Percentiles rank a stretch among this genome's conserved stretches.
phyloP scores from a whole-genome alignment of 306 rosid species.

The Pyrus communis region DNA sequence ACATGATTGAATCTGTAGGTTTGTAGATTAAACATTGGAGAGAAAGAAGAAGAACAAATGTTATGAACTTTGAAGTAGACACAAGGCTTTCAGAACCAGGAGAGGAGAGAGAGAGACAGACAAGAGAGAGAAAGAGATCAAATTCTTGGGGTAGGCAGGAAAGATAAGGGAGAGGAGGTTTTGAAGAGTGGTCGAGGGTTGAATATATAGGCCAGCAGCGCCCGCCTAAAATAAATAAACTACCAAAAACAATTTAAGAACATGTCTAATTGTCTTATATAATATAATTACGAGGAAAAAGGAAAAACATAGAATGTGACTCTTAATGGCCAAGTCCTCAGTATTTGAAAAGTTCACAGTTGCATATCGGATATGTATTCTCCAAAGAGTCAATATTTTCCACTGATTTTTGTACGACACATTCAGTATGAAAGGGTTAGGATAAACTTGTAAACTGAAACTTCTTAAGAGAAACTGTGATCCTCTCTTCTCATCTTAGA shows the following conservation, averaged over 20 bases:
- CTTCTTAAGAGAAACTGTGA: background rate
- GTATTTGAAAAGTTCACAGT: background rate
- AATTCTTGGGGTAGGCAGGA: slow-evolving; percentile 21
- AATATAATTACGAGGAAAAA: background rate
- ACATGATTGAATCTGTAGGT: slow-evolving; percentile 21
- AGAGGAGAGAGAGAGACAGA: background rate
- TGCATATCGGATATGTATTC: background rate
- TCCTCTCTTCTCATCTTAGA: background rate
- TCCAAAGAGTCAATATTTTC: background rate
- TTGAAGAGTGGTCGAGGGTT: slow-evolving; percentile 23
- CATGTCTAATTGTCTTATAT: background rate
- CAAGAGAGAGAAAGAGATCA: slow-evolving; percentile 6
- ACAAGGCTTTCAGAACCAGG: slow-evolving; percentile 3
- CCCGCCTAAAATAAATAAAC: slow-evolving; percentile 21
- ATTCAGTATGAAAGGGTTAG: background rate
- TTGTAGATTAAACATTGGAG: slow-evolving; percentile 11
- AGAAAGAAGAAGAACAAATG: background rate
- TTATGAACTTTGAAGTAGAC: background rate
- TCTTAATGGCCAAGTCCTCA: background rate
- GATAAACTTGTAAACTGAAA: background rate
- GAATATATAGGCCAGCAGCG: slow-evolving; percentile 45
- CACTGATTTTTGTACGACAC: background rate
- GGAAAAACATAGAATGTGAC: background rate
- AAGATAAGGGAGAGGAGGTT: slow-evolving; percentile 48
- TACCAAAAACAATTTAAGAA: slow-evolving; percentile 6